Evolutionary conservation across 441 rosid species (phyloP).

Genomic region (Viola pubescens): DNA sequence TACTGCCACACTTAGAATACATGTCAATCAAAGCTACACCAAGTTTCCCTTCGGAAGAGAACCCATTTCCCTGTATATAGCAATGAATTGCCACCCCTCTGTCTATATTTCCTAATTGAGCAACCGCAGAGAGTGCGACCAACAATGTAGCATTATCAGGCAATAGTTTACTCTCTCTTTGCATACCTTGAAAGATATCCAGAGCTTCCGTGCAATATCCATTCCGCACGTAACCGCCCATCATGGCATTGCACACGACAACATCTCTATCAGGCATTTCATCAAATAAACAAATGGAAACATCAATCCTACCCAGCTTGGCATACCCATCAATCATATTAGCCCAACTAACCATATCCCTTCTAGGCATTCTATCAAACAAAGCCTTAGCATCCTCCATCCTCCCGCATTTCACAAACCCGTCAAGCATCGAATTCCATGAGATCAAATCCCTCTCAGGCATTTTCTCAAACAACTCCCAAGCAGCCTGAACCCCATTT

Average conservation of each 20-base stretch:
- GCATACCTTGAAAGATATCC: slow-evolving; percentile 41
- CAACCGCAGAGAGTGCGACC: slow-evolving; percentile 33
- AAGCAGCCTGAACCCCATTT: slow-evolving; percentile 45
- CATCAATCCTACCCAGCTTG: slow-evolving; percentile 25
- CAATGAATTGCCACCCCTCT: slow-evolving; percentile 35
- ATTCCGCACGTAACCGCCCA: slow-evolving; percentile 51
- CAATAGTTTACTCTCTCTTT: slow-evolving; percentile 14
- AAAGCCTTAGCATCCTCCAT: slow-evolving; percentile 37
- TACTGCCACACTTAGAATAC: slow-evolving; percentile 62
- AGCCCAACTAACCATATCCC: slow-evolving; percentile 47
- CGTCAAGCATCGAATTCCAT: slow-evolving; percentile 58
- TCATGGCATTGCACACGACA: slow-evolving; percentile 46
- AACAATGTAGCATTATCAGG: slow-evolving; percentile 36
- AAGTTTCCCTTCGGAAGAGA: slow-evolving; percentile 36
- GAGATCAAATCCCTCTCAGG: slow-evolving; percentile 45
- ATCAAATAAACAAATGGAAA: slow-evolving; percentile 30
- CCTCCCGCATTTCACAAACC: slow-evolving; percentile 40
- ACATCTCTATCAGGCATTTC: slow-evolving; percentile 41
- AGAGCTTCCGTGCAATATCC: slow-evolving; percentile 42
- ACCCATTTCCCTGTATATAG: slow-evolving; percentile 18
- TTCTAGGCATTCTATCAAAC: slow-evolving; percentile 53
- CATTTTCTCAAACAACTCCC: slow-evolving; percentile 43
- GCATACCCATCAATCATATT: slow-evolving; percentile 36
- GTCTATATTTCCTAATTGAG: slow-evolving; percentile 28
- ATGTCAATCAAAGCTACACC: slow-evolving; percentile 56